Evolutionary conservation across 2,329 filamentous ascomycete species (phyloP), one percentile per base, ranked within the genome.

Genomic region (Talaromyces sp.): DNA sequence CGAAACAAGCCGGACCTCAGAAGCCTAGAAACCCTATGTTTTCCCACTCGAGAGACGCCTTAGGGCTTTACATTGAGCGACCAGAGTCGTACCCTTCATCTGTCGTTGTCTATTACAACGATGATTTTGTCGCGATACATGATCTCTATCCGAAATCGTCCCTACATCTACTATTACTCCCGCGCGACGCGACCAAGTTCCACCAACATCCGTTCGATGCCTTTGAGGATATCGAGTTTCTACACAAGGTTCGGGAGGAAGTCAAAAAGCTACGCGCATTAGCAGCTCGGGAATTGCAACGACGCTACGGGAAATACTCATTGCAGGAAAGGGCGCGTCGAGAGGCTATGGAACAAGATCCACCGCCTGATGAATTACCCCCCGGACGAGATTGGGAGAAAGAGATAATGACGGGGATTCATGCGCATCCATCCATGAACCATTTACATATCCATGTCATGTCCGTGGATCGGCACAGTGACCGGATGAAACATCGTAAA

Each of bases 401-500:
- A 11, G 90, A 94, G 25, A 81, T 97, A 51, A 82, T 84, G 52
- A 82, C 86, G 19, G 94, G 94, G 13, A 82, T 96, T 7, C 94
- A 99, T 75, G 88, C 90, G 2, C 84, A 87, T 64, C 94, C 94
- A 2, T 92, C 88, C 57, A 97, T 99, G 94, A 87, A 84, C 62
- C 91, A 97, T 71, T 70, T 97, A 56, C 94, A 99, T 73, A 80
- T 97, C 3, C 94, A 99, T 72, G 84, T 97, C 31, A 75, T 97
- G 58, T 90, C 89, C 39, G 79, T 84, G 17, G 94, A 99, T 70
- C 87, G 89, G 80, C 80, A 84, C 65, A 91, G 87, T 37, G 80
- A 83, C 10, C 81, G 80, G 46, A 64, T 97, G 73, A 89, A 87
- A 75, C 86, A 93, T 69, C 81, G 85, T 63, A 93, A 91, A 71